Evolutionary conservation across 192 early-diverging fungal genomes (phyloP).

Genomic region (Coemansia sp.): DNA sequence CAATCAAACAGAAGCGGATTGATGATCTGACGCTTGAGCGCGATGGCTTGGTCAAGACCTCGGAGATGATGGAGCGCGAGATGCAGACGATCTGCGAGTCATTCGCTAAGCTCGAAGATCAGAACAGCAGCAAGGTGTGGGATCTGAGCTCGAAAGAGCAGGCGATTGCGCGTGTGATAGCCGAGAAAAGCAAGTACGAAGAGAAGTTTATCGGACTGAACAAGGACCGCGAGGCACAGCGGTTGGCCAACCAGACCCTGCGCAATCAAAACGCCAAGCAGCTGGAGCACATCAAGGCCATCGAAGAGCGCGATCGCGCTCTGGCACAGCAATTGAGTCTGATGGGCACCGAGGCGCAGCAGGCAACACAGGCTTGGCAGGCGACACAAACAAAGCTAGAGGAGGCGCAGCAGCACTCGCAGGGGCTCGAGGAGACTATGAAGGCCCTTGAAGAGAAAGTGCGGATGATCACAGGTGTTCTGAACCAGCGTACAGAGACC

Average conservation of each 20-base stretch:
- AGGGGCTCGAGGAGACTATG: slow-evolving; percentile 61
- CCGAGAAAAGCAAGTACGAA: slow-evolving; percentile 83
- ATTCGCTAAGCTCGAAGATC: slow-evolving; percentile 81
- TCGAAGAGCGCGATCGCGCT: slow-evolving; percentile 78
- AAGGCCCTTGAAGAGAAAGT: slow-evolving; percentile 22
- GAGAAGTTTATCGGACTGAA: slow-evolving; percentile 75
- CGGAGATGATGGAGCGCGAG: slow-evolving; percentile 57
- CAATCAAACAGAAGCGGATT: slow-evolving; percentile 51
- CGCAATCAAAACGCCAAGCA: slow-evolving; percentile 80
- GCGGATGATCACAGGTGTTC: slow-evolving; percentile 54
- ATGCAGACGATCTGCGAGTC: slow-evolving; percentile 58
- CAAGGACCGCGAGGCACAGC: slow-evolving; percentile 67
- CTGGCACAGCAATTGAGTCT: slow-evolving; percentile 65
- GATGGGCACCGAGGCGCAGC: slow-evolving; percentile 65
- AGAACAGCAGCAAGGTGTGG: slow-evolving; percentile 76
- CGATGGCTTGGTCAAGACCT: slow-evolving; percentile 56
- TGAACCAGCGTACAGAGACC: slow-evolving; percentile 64
- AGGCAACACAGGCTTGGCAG: slow-evolving; percentile 56
- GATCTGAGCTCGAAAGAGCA: slow-evolving; percentile 77
- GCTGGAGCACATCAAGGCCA: slow-evolving; percentile 73
- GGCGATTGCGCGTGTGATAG: slow-evolving; percentile 69
- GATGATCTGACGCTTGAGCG: slow-evolving; percentile 57
- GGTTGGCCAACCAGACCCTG: slow-evolving; percentile 65
- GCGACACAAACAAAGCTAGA: slow-evolving; percentile 60
- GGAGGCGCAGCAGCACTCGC: slow-evolving; percentile 59